Evolutionary conservation across 352 stramenopile genomes (phyloP).

Genomic region (Globisporangium parvum): DNA sequence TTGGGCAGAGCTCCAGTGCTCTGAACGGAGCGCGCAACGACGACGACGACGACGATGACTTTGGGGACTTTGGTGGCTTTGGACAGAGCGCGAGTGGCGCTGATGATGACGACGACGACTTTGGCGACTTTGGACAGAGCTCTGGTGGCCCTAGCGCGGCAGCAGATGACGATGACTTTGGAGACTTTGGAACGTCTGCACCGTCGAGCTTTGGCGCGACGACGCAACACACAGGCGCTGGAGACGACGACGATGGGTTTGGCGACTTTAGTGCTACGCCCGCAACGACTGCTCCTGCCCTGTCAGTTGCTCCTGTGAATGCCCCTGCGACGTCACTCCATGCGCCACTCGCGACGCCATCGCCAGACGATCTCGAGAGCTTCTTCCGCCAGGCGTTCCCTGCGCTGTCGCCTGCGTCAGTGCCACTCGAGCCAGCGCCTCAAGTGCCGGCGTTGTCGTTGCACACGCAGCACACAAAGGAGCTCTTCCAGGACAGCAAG

Average conservation of each 20-base stretch:
- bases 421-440: conserved; percentile 4
- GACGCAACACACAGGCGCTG: background rate
- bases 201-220: background rate
- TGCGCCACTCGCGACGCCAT: conserved; percentile 10
- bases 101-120: conserved; percentile 17
- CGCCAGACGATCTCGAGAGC: conserved; percentile 19
- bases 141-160: background rate
- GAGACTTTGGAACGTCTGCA: conserved; percentile 14
- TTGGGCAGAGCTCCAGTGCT: background rate
- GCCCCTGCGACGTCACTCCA: background rate
- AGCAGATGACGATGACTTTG: conserved; percentile 21
- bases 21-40: background rate
- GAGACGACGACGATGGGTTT: conserved; percentile 12
- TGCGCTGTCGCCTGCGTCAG: conserved; percentile 9
- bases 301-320: background rate
- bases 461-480: background rate
- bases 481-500: conserved; percentile 16
- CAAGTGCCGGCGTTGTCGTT: background rate
- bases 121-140: conserved; percentile 3
- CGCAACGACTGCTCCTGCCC: background rate
- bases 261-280: conserved; percentile 11
- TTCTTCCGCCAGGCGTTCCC: conserved; percentile 39
- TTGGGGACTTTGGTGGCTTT: conserved; percentile 42
- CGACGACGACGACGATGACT: conserved; percentile 5
- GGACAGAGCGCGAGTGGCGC: conserved; percentile 4